Conservation (phyloP, 345 rosid species). For the Gossypioides kirkii region DNA sequence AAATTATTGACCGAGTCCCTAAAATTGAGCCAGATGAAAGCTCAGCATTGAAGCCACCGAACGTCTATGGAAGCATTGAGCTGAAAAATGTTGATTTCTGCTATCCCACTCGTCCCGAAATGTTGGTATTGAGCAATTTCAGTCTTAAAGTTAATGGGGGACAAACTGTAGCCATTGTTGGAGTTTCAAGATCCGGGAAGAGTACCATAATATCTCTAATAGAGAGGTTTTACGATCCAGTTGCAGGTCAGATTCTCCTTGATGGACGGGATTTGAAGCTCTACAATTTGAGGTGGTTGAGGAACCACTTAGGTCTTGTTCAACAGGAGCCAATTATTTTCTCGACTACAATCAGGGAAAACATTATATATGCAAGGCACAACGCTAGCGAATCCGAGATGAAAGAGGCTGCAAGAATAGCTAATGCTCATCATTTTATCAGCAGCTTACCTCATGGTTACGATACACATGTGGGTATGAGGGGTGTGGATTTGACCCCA, state of each 20-base stretch:
- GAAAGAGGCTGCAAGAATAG: slow-evolving; percentile 99
- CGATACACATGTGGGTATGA: slow-evolving; percentile 97
- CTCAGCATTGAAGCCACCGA: slow-evolving; percentile 85
- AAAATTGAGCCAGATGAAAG: slow-evolving; percentile 92
- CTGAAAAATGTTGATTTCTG: slow-evolving; percentile 93
- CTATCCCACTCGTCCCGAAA: slow-evolving; percentile 87
- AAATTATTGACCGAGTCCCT: slow-evolving; percentile 92
- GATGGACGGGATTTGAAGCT: slow-evolving; percentile 90
- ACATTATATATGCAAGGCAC: slow-evolving; percentile 95
- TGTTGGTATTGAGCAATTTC: slow-evolving; percentile 92
- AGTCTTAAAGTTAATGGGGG: slow-evolving; percentile 93
- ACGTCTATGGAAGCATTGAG: slow-evolving; percentile 95
- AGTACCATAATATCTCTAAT: slow-evolving; percentile 94
- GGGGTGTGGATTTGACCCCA: slow-evolving; percentile 96
- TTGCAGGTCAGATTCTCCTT: slow-evolving; percentile 90
- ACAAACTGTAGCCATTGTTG: slow-evolving; percentile 97
- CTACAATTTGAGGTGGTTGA: slow-evolving; percentile 90
- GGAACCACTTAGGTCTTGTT: slow-evolving; percentile 91
- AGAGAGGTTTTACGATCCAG: slow-evolving; percentile 94
- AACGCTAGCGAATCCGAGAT: slow-evolving; percentile 97
- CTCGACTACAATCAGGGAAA: slow-evolving; percentile 91
- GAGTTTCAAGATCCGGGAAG: slow-evolving; percentile 99
- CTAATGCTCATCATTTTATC: slow-evolving; percentile 98
- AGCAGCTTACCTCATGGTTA: slow-evolving; percentile 97
- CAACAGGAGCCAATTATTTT: slow-evolving; percentile 98